A percentile compares a stretch with the other conserved stretches of the same genome.
Conservation (phyloP, 768 basidiomycete species). For the Daedaleopsis nitida region DNA sequence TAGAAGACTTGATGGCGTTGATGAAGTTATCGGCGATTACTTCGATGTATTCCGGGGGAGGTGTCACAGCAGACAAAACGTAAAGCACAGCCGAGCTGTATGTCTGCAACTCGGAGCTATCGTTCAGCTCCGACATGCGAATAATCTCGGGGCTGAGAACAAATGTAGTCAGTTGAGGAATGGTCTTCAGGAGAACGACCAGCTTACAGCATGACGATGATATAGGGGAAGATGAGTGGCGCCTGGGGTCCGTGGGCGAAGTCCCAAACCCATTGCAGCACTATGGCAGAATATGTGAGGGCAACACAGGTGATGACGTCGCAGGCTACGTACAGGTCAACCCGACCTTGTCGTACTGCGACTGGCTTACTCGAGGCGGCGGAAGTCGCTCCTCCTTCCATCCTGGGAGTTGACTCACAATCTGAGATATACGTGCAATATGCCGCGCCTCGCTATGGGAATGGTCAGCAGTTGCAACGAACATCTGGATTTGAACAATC, state of each 20-base stretch:
- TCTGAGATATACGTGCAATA: slow-evolving; percentile 54
- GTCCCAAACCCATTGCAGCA: slow-evolving; percentile 79
- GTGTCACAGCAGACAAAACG: slow-evolving; percentile 79
- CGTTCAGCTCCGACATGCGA: slow-evolving; percentile 88
- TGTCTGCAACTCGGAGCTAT: slow-evolving; percentile 78
- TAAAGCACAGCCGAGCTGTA: slow-evolving; percentile 82
- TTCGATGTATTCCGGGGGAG: slow-evolving; percentile 65
- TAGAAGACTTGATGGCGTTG: slow-evolving; percentile 74
- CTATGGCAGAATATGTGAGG: slow-evolving; percentile 37
- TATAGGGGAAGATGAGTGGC: slow-evolving; percentile 74
- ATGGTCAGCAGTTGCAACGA: slow-evolving; percentile 6
- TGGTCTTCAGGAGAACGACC: neutral
- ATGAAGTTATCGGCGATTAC: slow-evolving; percentile 63
- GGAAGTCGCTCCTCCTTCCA: slow-evolving; percentile 80
- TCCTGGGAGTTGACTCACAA: slow-evolving; percentile 58
- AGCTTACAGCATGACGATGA: slow-evolving; percentile 72
- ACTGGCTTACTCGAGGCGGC: slow-evolving; percentile 85
- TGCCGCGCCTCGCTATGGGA: slow-evolving; percentile 53
- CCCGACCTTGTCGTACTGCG: slow-evolving; percentile 88
- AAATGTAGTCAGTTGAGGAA: neutral
- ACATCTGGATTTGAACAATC: slow-evolving; percentile 14
- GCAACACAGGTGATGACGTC: neutral
- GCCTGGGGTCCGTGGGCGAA: slow-evolving; percentile 77
- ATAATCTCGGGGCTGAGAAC: slow-evolving; percentile 76
- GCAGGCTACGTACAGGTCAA: slow-evolving; percentile 63